Conservation (phyloP, 2,329 filamentous ascomycete genomes). For the Trichophyton mentagrophytes region DNA sequence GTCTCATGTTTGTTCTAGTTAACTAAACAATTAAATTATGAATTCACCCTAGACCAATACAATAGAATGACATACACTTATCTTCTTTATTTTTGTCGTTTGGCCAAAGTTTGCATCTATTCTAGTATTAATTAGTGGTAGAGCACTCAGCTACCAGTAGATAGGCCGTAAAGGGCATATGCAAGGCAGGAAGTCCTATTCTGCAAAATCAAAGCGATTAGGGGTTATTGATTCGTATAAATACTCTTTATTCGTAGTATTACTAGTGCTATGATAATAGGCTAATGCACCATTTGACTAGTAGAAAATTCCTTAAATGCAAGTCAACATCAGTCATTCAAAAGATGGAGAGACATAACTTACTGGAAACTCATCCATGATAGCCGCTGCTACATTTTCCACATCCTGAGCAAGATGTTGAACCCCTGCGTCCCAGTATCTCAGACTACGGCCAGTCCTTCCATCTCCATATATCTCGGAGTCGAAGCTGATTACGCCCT, state of each 20-base stretch:
- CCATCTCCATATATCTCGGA: constrained; percentile 54
- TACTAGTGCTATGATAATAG: neutral
- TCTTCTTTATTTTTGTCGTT: too few relatives aligned
- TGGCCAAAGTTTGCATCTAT: too few relatives aligned
- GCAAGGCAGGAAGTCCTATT: too few relatives aligned
- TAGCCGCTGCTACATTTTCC: constrained; percentile 67
- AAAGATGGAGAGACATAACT: constrained; percentile 17
- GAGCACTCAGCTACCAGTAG: too few relatives aligned
- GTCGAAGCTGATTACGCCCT: constrained; percentile 76
- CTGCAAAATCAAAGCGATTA: too few relatives aligned
- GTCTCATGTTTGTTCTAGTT: too few relatives aligned
- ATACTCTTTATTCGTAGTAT: neutral
- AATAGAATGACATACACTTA: too few relatives aligned
- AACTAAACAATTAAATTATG: too few relatives aligned
- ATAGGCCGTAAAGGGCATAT: too few relatives aligned
- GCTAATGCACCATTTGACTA: constrained; percentile 25
- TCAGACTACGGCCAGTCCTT: constrained; percentile 56
- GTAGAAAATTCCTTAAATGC: constrained; percentile 14
- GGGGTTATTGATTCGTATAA: too few relatives aligned
- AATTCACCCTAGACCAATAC: too few relatives aligned
- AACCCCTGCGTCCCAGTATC: constrained; percentile 81
- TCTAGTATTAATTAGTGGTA: too few relatives aligned
- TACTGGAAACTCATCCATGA: constrained; percentile 70
- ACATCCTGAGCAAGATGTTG: constrained; percentile 78
- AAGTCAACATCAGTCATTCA: neutral